Percentiles rank a stretch among this genome's conserved stretches.
These are phyloP conservation scores for Annona squamosa DNA, from an alignment of 164 flowering plant genomes.

Conservation along the genomic window DNA sequence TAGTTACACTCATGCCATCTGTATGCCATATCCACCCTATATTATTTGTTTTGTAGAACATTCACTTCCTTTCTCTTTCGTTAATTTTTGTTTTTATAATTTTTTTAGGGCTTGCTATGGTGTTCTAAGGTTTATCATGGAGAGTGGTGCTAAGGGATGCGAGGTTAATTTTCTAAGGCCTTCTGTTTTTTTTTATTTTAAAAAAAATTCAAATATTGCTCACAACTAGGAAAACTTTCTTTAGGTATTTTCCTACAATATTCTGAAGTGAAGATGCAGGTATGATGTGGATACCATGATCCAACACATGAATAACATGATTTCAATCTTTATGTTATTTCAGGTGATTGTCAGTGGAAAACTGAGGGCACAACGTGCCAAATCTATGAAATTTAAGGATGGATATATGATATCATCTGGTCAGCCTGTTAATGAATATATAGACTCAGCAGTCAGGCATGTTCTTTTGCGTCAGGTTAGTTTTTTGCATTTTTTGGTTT, in stretches of 20 bases:
- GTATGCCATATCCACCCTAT: no score
- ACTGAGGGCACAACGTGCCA: slow-evolving; percentile 73
- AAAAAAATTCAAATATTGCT: background rate
- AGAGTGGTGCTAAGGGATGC: slow-evolving; percentile 89
- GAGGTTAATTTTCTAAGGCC: slow-evolving; percentile 35
- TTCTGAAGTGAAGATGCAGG: background rate
- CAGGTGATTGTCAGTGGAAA: slow-evolving; percentile 92
- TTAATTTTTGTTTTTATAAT: background rate
- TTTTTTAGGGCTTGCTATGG: slow-evolving; percentile 78
- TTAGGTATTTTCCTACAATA: background rate
- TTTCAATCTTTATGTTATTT: background rate
- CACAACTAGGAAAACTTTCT: background rate
- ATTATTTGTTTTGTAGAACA: no score
- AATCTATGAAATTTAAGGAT: slow-evolving; percentile 88
- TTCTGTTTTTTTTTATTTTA: background rate
- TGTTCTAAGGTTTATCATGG: slow-evolving; percentile 77
- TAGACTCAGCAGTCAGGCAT: slow-evolving; percentile 79
- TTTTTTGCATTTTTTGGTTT: background rate
- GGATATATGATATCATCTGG: slow-evolving; percentile 89
- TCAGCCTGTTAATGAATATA: slow-evolving; percentile 73
- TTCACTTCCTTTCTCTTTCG: no score
- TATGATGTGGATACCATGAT: background rate
- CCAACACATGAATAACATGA: no score
- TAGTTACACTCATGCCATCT: no score
- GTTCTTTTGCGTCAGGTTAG: slow-evolving; percentile 75